phyloP scores from a whole-genome alignment of 305 asterid genomes.

The Withania somnifera region DNA sequence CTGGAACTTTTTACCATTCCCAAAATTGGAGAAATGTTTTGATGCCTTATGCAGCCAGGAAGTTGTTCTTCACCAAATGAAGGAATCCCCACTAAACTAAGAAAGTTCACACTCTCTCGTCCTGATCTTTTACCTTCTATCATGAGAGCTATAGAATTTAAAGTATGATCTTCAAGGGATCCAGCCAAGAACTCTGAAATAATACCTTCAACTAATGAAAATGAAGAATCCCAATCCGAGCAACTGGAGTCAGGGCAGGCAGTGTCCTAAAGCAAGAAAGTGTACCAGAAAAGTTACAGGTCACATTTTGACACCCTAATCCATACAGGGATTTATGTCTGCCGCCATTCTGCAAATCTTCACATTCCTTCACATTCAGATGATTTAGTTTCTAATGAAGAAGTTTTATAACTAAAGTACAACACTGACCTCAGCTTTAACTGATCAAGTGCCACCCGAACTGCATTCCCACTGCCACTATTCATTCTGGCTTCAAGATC shows the following conservation, averaged over 20 bases:
- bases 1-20: conserved; percentile 58
- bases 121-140: conserved; percentile 62
- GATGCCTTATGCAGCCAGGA: conserved; percentile 97
- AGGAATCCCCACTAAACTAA: conserved; percentile 70
- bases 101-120: conserved; percentile 54
- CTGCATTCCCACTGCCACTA: conserved; percentile 10
- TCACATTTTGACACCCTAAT: conserved; percentile 35
- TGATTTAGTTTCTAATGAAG: conserved; percentile 38
- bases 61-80: conserved; percentile 45
- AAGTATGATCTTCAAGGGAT: conserved; percentile 53
- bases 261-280: conserved; percentile 79
- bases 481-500: conserved; percentile 26
- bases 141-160: conserved; percentile 50
- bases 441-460: conserved; percentile 13
- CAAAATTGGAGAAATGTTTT: conserved; percentile 67
- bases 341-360: conserved; percentile 38
- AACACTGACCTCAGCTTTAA: conserved; percentile 41
- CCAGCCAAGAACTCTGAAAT: conserved; percentile 60
- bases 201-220: conserved; percentile 45
- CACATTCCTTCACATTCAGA: conserved; percentile 36
- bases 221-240: conserved; percentile 46
- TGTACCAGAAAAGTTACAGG: conserved; percentile 43
- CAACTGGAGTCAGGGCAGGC: conserved; percentile 71
- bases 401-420: conserved; percentile 37
- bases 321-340: conserved; percentile 28